Evolutionary conservation across 805 yeast genomes (phyloP), one percentile per base, ranked within the genome.

Genomic region (Saccharomycopsis amapae): DNA sequence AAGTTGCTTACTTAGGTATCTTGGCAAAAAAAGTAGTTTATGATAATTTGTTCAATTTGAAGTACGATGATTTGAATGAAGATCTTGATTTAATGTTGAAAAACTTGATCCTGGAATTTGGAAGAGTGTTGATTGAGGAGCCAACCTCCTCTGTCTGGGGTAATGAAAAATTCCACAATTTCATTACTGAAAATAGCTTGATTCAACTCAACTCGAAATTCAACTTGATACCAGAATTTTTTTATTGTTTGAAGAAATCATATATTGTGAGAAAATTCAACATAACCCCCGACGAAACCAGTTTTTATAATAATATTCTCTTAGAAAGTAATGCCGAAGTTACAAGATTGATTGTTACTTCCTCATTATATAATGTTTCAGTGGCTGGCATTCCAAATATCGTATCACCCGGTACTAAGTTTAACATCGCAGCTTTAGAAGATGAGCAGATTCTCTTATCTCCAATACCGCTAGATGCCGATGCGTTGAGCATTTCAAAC

Each of bases 281-380:
- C 49, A 61, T 68, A 9, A 63, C 68, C 42, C 75, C 74, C 0
- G 75, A 70, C 45, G 74, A 69, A 52, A 66, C 72, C n/a, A 68
- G 72, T 12, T 62, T 51, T 49, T 60, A 66, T 48, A 69, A 67
- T 48, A 58, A 60, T 38, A 55, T 62, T 58, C 65, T 65, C 35
- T 44, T 59, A 39, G 56, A 49, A 35, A 42, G 37, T 55, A 17
- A 45, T 45, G 6, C 58, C 58, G 40, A 62, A 6, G 4, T 20
- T 24, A 7, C 40, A 7, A n/a, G 13, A 15, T 22, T 19, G 19
- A n/a, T 33, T 9, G 18, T 46, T 28, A 17, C n/a, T 20, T 45
- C 51, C 7, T 10, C 5, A 22, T 28, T 44, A 26, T 40, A 36
- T 32, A 30, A 22, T 13, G 4, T 42, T 10, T 33, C 31, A 3